Evolutionary conservation across 768 basidiomycete genomes (phyloP).

Genomic region (Pleurotus platypus): DNA sequence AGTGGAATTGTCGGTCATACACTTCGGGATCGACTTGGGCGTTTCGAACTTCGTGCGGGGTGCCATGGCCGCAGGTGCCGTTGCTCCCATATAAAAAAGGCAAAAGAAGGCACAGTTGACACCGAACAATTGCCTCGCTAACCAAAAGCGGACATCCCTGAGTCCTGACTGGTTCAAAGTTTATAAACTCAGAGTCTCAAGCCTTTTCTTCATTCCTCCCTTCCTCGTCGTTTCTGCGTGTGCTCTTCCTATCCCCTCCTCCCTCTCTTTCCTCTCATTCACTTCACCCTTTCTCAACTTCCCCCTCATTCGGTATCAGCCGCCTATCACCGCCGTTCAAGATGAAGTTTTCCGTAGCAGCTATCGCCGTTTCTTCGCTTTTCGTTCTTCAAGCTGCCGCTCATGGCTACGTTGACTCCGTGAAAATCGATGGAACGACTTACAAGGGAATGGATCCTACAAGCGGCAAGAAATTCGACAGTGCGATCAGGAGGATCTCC

Average conservation of each 20-base stretch:
- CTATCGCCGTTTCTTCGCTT: conserved; percentile 1
- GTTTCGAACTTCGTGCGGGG: neutral
- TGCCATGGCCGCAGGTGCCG: neutral
- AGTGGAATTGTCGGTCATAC: neutral
- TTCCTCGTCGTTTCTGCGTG: conserved; percentile 3
- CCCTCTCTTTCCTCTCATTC: neutral
- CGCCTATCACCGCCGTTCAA: neutral
- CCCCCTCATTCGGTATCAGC: neutral
- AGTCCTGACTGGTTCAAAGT: neutral
- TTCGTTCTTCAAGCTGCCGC: conserved; percentile 27
- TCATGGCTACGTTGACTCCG: conserved; percentile 38
- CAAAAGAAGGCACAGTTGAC: conserved; percentile 2
- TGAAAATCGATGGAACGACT: conserved; percentile 36
- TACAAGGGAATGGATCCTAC: conserved; percentile 33
- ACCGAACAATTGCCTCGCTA: conserved; percentile 3
- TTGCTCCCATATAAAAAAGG: neutral
- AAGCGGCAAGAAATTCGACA: conserved; percentile 1
- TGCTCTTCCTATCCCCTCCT: neutral
- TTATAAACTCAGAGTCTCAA: neutral
- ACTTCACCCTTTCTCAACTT: neutral
- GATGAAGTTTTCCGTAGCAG: conserved; percentile 4
- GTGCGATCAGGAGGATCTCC: conserved; percentile 4
- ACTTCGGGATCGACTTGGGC: no score
- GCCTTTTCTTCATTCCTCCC: conserved; percentile 5
- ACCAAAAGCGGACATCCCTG: conserved; percentile 5